These are phyloP conservation scores for Penicillium roqueforti DNA, from an alignment of 495 filamentous ascomycete genomes.

Conservation along the genomic window DNA sequence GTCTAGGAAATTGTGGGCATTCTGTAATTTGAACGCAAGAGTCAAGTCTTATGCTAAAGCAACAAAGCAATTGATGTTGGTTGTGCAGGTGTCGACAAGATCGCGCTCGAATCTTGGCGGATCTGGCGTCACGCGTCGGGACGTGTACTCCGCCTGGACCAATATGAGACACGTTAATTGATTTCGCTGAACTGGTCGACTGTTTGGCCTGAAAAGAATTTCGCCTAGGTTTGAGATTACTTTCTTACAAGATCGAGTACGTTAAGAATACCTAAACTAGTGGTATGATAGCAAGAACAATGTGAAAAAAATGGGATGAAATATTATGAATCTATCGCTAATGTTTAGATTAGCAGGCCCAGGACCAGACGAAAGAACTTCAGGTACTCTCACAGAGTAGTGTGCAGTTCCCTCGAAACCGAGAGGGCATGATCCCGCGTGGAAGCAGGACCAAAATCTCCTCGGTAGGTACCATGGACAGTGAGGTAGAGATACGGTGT, in stretches of 20 bases:
- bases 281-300: neutral
- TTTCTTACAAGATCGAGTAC: neutral
- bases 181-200: neutral
- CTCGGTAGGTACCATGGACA: constrained; percentile 9
- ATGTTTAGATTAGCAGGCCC: constrained; percentile 46
- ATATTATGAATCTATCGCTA: constrained; percentile 40
- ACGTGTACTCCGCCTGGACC: constrained; percentile 7
- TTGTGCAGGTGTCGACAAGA: constrained; percentile 8
- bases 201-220: too few species aligned
- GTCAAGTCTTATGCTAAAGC: constrained; percentile 2
- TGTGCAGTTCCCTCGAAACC: constrained; percentile 10
- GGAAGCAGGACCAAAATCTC: neutral
- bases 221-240: neutral
- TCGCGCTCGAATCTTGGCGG: constrained; percentile 11
- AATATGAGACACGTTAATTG: neutral
- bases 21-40: constrained; percentile 6
- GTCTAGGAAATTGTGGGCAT: constrained; percentile 20
- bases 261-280: neutral
- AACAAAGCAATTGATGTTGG: constrained; percentile 14
- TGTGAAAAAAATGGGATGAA: constrained; percentile 8
- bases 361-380: constrained; percentile 10
- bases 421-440: constrained; percentile 6
- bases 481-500: constrained; percentile 25
- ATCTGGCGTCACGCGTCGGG: constrained; percentile 38
- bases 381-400: constrained; percentile 1